These are phyloP conservation scores for Chaetothyriales sp. DNA, from an alignment of 2,329 filamentous ascomycete species.

Conservation along the genomic window DNA sequence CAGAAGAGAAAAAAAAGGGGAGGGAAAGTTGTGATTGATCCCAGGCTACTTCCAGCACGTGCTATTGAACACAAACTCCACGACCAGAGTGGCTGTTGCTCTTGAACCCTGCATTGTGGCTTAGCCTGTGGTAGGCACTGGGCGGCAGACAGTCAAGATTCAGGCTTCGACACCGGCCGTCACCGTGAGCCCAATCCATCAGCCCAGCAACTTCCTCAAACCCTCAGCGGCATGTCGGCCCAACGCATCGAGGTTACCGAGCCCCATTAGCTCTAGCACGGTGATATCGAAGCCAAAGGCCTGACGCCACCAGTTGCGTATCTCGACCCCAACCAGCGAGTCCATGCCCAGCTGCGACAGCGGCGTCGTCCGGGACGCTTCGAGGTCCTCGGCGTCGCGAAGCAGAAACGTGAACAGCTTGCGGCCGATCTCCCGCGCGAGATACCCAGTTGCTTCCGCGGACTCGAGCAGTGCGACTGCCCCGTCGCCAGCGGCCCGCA, in stretches of 20 bases:
- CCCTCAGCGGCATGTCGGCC: constrained; percentile 24
- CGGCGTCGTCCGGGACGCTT: constrained; percentile 10
- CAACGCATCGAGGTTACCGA: constrained; percentile 20
- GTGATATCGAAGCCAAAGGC: constrained; percentile 18
- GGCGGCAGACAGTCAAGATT: no score
- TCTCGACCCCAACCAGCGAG: constrained; percentile 12
- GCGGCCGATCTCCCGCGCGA: constrained; percentile 17
- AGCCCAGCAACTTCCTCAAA: no score
- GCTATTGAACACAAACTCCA: no score
- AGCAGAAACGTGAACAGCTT: constrained; percentile 15
- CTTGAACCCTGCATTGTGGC: no score
- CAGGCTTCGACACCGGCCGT: no score
- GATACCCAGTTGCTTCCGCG: constrained; percentile 2
- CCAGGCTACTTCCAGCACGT: no score
- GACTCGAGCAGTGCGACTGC: constrained; percentile 10
- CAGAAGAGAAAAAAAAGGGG: no score
- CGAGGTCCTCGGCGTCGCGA: constrained; percentile 13
- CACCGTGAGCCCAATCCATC: no score
- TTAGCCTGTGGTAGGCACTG: no score
- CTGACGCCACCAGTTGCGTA: constrained; percentile 14
- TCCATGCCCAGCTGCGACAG: constrained; percentile 12
- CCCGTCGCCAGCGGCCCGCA: no score
- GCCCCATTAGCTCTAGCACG: constrained; percentile 41
- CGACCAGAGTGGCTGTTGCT: no score
- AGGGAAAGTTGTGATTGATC: no score